Percentiles rank a stretch among this genome's conserved stretches.
phyloP scores from a whole-genome alignment of 176 grass and related monocot species.

The Zea luxurians region DNA sequence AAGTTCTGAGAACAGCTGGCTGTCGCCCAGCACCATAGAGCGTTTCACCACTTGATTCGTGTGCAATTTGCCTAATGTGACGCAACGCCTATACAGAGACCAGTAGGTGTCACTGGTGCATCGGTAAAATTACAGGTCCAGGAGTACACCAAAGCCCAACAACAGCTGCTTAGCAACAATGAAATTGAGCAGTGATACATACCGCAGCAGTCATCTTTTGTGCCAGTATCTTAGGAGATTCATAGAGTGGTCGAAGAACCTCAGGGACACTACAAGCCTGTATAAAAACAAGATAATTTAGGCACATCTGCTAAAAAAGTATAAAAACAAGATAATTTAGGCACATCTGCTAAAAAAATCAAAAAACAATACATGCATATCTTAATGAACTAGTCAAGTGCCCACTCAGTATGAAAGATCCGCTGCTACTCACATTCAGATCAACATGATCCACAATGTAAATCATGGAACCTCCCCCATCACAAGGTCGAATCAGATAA shows the following conservation, averaged over 20 bases:
- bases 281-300: not conserved
- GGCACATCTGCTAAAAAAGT: not conserved
- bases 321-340: too few relatives aligned
- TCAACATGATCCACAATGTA: slow-evolving; percentile 99
- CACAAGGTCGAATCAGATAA: slow-evolving; percentile 93
- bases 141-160: not conserved
- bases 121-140: not conserved
- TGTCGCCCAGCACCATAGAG: slow-evolving; percentile 71
- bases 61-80: slow-evolving; percentile 82
- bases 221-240: slow-evolving; percentile 88
- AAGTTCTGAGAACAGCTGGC: slow-evolving; percentile 74
- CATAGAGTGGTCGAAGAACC: slow-evolving; percentile 83
- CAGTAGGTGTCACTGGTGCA: slow-evolving; percentile 3
- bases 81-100: slow-evolving; percentile 62
- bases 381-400: too few relatives aligned
- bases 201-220: slow-evolving; percentile 94
- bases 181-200: slow-evolving; percentile 28
- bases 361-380: not conserved
- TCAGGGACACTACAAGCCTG: slow-evolving; percentile 95
- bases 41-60: slow-evolving; percentile 87
- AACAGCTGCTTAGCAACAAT: not conserved
- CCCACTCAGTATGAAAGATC: not conserved
- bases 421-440: slow-evolving; percentile 73
- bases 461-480: slow-evolving; percentile 91
- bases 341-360: too few relatives aligned